Conservation (phyloP, 2,329 filamentous ascomycete genomes). For the Hysterium pulicare region DNA sequence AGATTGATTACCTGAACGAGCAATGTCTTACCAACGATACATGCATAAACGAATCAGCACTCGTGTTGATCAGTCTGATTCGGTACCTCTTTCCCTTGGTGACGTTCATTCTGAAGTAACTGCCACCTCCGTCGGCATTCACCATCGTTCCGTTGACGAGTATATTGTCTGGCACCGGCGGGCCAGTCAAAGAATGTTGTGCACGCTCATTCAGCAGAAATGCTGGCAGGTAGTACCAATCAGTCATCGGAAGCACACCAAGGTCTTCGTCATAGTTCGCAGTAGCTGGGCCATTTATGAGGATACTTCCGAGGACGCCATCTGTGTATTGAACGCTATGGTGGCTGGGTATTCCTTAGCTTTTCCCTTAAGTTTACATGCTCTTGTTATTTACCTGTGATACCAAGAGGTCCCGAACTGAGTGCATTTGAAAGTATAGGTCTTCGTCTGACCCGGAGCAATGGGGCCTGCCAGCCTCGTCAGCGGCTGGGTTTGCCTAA, state of each 20-base stretch:
- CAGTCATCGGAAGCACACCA: constrained; percentile 56
- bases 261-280: constrained; percentile 58
- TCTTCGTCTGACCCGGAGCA: constrained; percentile 54
- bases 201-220: constrained; percentile 29
- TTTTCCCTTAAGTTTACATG: no score
- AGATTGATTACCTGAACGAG: neutral
- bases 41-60: constrained; percentile 30
- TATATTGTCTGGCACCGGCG: constrained; percentile 44
- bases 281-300: constrained; percentile 42
- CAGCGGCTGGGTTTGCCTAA: constrained; percentile 12
- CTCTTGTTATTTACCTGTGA: no score
- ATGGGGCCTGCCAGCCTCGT: constrained; percentile 55
- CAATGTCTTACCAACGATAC: constrained; percentile 22
- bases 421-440: constrained; percentile 57
- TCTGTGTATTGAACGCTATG: constrained; percentile 43
- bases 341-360: no score
- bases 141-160: constrained; percentile 56
- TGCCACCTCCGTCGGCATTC: constrained; percentile 39
- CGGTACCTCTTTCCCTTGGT: constrained; percentile 53
- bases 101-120: constrained; percentile 33
- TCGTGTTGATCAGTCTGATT: constrained; percentile 57
- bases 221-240: constrained; percentile 56
- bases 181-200: constrained; percentile 29
- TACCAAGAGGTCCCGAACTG: constrained; percentile 47
- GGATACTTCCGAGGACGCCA: constrained; percentile 40